Evolutionary conservation across 2,329 filamentous ascomycete species (phyloP).

Genomic region (Diaporthe sp.): DNA sequence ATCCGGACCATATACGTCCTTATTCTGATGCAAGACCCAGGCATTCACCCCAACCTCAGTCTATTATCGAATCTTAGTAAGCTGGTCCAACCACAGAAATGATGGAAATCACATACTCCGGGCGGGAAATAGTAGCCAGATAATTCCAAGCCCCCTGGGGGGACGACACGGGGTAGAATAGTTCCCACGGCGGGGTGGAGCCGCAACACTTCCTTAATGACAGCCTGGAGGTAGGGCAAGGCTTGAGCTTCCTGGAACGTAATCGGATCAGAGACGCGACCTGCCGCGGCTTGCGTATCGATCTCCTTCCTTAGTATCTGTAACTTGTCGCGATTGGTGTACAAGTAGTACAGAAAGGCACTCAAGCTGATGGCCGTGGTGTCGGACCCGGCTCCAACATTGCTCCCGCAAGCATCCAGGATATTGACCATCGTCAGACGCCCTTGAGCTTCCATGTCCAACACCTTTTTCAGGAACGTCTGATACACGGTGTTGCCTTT

Average conservation of each 20-base stretch:
- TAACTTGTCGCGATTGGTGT: background rate
- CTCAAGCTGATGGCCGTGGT: background rate
- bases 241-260: background rate
- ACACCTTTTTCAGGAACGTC: constrained; percentile 7
- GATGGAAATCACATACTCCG: background rate
- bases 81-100: background rate
- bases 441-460: constrained; percentile 8
- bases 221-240: background rate
- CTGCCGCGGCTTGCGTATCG: background rate
- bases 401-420: background rate
- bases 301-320: background rate
- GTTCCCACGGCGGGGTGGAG: background rate
- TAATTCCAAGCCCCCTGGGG: background rate
- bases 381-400: background rate
- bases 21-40: constrained; percentile 71
- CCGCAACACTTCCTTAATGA: constrained; percentile 1
- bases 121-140: background rate
- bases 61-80: background rate
- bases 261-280: background rate
- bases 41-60: constrained; percentile 67
- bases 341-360: background rate
- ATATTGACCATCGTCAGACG: background rate
- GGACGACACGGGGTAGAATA: background rate
- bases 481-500: background rate
- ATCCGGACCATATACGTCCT: constrained; percentile 70